These are phyloP conservation scores for Colletotrichum sp. DNA, from an alignment of 2,329 filamentous ascomycete genomes.

Conservation along the genomic window DNA sequence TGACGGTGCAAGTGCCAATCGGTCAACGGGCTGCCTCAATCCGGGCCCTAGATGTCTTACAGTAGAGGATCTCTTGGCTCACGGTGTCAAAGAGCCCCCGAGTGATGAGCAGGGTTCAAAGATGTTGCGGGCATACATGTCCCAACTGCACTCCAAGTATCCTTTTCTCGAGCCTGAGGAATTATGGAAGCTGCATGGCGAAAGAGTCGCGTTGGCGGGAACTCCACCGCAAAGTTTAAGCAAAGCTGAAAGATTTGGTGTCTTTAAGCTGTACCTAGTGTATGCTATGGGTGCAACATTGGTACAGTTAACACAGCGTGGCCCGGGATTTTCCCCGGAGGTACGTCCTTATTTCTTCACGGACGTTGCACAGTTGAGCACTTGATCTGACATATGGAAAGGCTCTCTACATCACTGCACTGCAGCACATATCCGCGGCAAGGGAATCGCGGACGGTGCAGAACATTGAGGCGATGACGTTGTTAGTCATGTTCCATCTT, in stretches of 20 bases:
- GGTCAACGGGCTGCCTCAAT: neutral
- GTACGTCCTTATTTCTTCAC: slow-evolving; percentile 27
- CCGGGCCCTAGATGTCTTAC: slow-evolving; percentile 27
- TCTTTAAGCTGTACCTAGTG: slow-evolving; percentile 57
- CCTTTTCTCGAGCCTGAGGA: slow-evolving; percentile 53
- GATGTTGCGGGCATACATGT: slow-evolving; percentile 50
- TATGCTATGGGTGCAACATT: slow-evolving; percentile 57
- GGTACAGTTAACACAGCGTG: slow-evolving; percentile 51
- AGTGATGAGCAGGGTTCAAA: slow-evolving; percentile 47
- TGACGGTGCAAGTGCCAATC: slow-evolving; percentile 9
- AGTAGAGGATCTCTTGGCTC: slow-evolving; percentile 45
- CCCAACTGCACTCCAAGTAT: slow-evolving; percentile 51
- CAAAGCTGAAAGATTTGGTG: slow-evolving; percentile 40
- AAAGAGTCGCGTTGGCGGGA: slow-evolving; percentile 39
- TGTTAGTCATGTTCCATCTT: slow-evolving; percentile 56
- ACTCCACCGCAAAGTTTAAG: slow-evolving; percentile 30
- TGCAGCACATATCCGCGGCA: slow-evolving; percentile 53
- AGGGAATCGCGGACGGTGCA: slow-evolving; percentile 53
- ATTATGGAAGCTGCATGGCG: slow-evolving; percentile 47
- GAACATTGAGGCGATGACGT: slow-evolving; percentile 57
- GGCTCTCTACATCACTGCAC: slow-evolving; percentile 53
- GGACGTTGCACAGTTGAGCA: neutral
- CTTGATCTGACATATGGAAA: slow-evolving; percentile 24
- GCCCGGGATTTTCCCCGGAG: slow-evolving; percentile 38
- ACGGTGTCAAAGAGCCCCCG: slow-evolving; percentile 47